phyloP scores from a whole-genome alignment of 2,329 filamentous ascomycete genomes.

The Claviceps sp. region DNA sequence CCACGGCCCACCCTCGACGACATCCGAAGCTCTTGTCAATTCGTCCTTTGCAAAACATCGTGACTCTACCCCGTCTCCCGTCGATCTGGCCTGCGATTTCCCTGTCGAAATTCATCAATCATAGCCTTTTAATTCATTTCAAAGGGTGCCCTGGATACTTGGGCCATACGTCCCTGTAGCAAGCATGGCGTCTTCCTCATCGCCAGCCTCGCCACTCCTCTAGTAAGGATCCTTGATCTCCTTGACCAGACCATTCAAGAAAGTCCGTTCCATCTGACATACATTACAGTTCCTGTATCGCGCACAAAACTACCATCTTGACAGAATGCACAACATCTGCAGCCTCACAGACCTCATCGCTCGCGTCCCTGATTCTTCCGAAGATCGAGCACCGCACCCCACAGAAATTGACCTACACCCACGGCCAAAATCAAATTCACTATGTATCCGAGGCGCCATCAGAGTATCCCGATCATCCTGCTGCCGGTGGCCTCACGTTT shows the following conservation, averaged over 20 bases:
- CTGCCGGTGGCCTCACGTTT: constrained; percentile 76
- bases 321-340: constrained; percentile 83
- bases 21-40: not conserved
- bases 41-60: not conserved
- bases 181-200: constrained; percentile 60
- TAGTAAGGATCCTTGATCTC: constrained; percentile 37
- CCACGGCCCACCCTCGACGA: not conserved
- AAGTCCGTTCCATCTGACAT: not conserved
- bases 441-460: constrained; percentile 79
- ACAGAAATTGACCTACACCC: constrained; percentile 88
- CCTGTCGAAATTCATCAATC: not conserved
- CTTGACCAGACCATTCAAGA: not conserved
- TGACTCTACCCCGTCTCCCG: not conserved
- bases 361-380: constrained; percentile 87
- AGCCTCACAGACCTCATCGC: constrained; percentile 67
- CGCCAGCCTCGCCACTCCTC: constrained; percentile 53
- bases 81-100: not conserved
- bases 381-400: constrained; percentile 73
- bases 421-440: constrained; percentile 86
- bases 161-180: not conserved
- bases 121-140: not conserved
- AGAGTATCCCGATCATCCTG: constrained; percentile 41
- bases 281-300: constrained; percentile 61
- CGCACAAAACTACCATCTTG: constrained; percentile 85
- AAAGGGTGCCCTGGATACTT: not conserved